Percentiles rank a stretch among this genome's conserved stretches.
These are phyloP conservation scores for Flaveria bidentis DNA, from an alignment of 129 eudicot genomes.

Conservation along the genomic window DNA sequence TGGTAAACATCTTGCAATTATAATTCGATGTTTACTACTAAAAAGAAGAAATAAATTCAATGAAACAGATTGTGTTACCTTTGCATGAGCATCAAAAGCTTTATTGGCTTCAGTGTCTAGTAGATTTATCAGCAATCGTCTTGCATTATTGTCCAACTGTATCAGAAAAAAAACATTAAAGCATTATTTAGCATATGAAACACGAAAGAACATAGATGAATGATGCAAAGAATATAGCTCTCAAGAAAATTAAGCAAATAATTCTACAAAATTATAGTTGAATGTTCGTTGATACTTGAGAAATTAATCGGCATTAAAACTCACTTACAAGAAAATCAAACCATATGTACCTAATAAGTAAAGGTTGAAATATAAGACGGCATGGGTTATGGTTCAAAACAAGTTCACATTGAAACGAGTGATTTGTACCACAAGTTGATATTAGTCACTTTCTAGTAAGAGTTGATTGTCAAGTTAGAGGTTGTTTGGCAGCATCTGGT, in stretches of 20 bases:
- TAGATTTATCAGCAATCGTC: slow-evolving; percentile 34
- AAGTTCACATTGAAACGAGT: too few relatives aligned
- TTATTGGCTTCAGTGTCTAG: slow-evolving; percentile 41
- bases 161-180: slow-evolving; percentile 13
- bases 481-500: too few relatives aligned
- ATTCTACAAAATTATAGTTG: too few relatives aligned
- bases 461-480: too few relatives aligned
- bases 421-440: too few relatives aligned
- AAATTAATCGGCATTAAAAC: too few relatives aligned
- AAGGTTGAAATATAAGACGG: too few relatives aligned
- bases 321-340: too few relatives aligned
- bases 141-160: slow-evolving; percentile 47
- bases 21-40: not conserved
- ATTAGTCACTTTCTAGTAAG: too few relatives aligned
- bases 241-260: not conserved
- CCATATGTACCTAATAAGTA: too few relatives aligned
- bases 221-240: not conserved
- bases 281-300: too few relatives aligned
- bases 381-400: too few relatives aligned
- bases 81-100: slow-evolving; percentile 36
- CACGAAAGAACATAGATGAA: not conserved
- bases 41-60: not conserved
- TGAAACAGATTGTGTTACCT: slow-evolving; percentile 27
- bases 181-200: not conserved
- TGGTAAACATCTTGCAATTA: slow-evolving; percentile 25